Evolutionary conservation across 768 basidiomycete species (phyloP), one percentile per base, ranked within the genome.

Genomic region (Tulasnella sp.): DNA sequence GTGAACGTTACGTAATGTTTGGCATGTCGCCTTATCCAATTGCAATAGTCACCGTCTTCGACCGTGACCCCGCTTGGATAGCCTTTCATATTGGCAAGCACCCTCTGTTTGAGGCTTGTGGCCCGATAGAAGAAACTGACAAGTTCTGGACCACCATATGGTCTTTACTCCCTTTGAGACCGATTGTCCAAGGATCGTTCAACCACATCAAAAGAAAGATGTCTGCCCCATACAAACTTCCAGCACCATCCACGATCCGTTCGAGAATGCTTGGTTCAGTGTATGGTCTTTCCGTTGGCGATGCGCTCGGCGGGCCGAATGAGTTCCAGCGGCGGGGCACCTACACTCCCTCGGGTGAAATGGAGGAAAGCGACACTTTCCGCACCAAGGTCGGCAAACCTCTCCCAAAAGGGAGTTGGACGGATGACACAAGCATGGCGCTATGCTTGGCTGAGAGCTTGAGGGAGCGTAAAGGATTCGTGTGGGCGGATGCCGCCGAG

Each of bases 221-320:
- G 61, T 0, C 29, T 4, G 7, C 61, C 61, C 20, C 61, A 6
- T 7, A 29, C 61, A 26, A 26, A 26, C 61, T 67, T n/a, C 26
- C 61, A 16, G 7, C 61, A 26, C 29, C 61, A 26, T 32, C n/a
- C 15, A 67, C 61, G 5, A 67, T 77, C 29, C 77, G 77, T 18
- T 80, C 79, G 29, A 79, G 79, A 3, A 55, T 78, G 51, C 70
- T 75, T 15, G 79, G 79, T 15, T 78, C 79, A 20, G 72, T 80
- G 6, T 80, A 79, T 55, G 79, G 79, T 7, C 70, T 78, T 5
- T 48, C 67, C 15, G 73, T 75, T 9, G 73, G 78, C 55, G 79
- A 80, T 35, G 79, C 79, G 1, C 77, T 80, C 11, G 79, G 79
- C 3, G 77, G 78, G 18, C 79, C 78, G 10, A 76, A 79, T 51